Conservation (phyloP, 2,329 filamentous ascomycete species). For the Ambrosiella cleistominuta region DNA sequence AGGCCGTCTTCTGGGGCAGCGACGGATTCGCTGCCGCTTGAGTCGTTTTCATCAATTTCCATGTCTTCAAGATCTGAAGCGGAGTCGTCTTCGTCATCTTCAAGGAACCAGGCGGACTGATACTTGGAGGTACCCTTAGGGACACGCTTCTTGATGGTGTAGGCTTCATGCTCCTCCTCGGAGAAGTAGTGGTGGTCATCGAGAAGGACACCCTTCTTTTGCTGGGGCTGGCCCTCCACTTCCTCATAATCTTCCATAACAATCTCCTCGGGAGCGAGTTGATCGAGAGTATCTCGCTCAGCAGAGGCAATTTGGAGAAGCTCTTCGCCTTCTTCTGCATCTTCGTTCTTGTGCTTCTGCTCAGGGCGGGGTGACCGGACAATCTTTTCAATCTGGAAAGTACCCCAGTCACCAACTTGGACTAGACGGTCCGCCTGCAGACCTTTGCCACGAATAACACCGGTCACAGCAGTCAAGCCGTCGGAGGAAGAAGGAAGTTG, state of each 20-base stretch:
- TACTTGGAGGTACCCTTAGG: conserved; percentile 87
- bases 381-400: conserved; percentile 84
- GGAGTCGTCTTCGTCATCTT: conserved; percentile 58
- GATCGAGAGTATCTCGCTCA: conserved; percentile 67
- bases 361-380: conserved; percentile 52
- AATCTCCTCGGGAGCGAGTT: conserved; percentile 73
- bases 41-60: conserved; percentile 38
- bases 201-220: conserved; percentile 72
- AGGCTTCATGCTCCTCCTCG: conserved; percentile 54
- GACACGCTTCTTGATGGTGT: conserved; percentile 50
- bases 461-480: conserved; percentile 58
- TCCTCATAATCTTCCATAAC: conserved; percentile 50
- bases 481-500: conserved; percentile 46
- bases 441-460: conserved; percentile 68
- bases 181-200: conserved; percentile 98
- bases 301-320: conserved; percentile 54
- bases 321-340: conserved; percentile 44
- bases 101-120: conserved; percentile 84
- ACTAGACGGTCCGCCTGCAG: conserved; percentile 80
- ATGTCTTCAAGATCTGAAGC: conserved; percentile 56
- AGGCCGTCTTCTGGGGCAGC: conserved; percentile 67
- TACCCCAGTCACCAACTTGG: conserved; percentile 84
- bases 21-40: conserved; percentile 34
- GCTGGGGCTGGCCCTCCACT: conserved; percentile 23
- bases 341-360: conserved; percentile 33